Percentiles rank a stretch among this genome's conserved stretches.
These are phyloP conservation scores for Umbelopsis isabellina DNA, from an alignment of 192 early-diverging fungal genomes.

Conservation along the genomic window DNA sequence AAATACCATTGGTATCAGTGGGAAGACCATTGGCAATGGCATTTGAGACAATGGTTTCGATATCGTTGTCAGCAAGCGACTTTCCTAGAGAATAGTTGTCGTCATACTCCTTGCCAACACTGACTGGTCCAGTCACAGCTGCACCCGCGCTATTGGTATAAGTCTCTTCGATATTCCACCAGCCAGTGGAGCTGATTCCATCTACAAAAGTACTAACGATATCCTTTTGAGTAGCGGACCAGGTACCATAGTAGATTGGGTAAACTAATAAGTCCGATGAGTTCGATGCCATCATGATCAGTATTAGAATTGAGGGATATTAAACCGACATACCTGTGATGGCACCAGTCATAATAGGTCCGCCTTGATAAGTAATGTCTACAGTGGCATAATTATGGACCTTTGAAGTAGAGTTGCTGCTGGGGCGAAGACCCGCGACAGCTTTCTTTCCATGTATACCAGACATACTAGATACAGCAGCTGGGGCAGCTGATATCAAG, in stretches of 20 bases:
- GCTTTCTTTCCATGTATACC: constrained; percentile 12
- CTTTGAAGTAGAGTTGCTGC: background rate
- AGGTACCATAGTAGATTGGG: constrained; percentile 42
- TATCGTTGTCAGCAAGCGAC: background rate
- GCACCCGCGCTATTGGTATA: constrained; percentile 11
- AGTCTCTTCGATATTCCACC: constrained; percentile 28
- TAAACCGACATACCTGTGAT: background rate
- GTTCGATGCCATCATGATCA: background rate
- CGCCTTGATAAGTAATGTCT: background rate
- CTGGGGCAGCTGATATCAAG: background rate
- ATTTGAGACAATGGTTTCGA: constrained; percentile 17
- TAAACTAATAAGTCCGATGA: constrained; percentile 26
- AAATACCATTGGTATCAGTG: constrained; percentile 22
- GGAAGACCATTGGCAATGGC: constrained; percentile 22
- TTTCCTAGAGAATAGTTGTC: constrained; percentile 27
- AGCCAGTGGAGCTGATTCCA: background rate
- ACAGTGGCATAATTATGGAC: background rate
- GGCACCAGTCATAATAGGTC: constrained; percentile 13
- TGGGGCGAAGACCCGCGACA: background rate
- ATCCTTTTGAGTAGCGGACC: constrained; percentile 26
- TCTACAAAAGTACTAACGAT: constrained; percentile 8
- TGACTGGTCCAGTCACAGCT: background rate
- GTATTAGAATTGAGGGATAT: no score
- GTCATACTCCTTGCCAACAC: background rate
- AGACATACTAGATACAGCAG: background rate